Percentiles rank a stretch among this genome's conserved stretches.
Evolutionary conservation across 345 rosid species (phyloP).

Genomic region (Reutealis trisperma): DNA sequence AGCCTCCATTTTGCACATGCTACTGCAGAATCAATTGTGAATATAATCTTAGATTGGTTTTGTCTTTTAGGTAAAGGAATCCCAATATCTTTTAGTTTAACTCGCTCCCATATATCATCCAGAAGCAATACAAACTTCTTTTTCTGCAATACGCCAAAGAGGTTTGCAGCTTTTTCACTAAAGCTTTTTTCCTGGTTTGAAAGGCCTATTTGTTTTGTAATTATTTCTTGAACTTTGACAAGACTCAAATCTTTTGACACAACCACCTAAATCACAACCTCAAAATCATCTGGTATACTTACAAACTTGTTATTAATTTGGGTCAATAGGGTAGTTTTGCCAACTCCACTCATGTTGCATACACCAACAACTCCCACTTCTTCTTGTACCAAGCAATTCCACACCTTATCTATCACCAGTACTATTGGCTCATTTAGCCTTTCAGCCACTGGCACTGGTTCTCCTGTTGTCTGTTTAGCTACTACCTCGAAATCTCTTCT

Average conservation of each 20-base stretch:
- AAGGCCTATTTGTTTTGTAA: slow-evolving; percentile 39
- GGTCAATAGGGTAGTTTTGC: neutral
- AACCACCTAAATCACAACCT: neutral
- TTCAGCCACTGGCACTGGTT: neutral
- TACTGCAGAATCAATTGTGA: neutral
- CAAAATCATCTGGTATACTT: neutral
- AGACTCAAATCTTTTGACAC: slow-evolving; percentile 21
- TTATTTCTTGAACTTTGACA: slow-evolving; percentile 38
- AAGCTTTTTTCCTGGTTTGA: slow-evolving; percentile 25
- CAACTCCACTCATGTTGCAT: neutral
- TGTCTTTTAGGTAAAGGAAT: neutral
- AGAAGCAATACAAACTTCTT: slow-evolving; percentile 13
- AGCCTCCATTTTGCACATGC: neutral
- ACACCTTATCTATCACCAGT: neutral
- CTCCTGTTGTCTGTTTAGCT: neutral
- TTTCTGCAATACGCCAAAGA: neutral
- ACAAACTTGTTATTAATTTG: neutral
- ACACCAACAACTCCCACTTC: neutral
- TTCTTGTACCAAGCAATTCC: neutral
- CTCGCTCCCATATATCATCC: neutral
- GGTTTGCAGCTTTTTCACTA: neutral
- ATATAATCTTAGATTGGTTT: neutral
- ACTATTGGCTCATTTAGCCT: neutral
- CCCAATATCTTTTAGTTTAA: neutral
- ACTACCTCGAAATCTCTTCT: neutral